Base-by-base conservation (phyloP, 2,329 filamentous ascomycete genomes). In the Talaromyces atroroseus region DNA sequence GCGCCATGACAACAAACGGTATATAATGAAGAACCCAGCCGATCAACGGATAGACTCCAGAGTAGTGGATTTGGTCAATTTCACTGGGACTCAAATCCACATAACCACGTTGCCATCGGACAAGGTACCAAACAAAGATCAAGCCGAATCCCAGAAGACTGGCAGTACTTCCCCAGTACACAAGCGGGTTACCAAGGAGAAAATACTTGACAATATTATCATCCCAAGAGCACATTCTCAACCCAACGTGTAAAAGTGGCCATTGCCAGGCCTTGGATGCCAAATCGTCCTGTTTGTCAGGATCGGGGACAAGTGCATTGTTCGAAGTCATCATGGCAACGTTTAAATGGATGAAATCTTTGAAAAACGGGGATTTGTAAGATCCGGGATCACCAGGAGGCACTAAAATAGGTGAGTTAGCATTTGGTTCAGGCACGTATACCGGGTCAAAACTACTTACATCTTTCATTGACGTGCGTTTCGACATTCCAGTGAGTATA, bases 241-340 rank as follows among this genome's bases (percentile, higher is more conserved):
- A 85, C 70, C 94, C 94, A 57, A 97, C 94, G 66, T 97, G 81
- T 42, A 99, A 84, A 61, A 99, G 84, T 20, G 94, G 94, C 94
- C 94, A 99, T 76, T 99, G 92, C 94, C 94, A 99, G 80, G 92
- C 96, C 63, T 91, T 81, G 14, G 94, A 99, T 32, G 94, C 94
- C 49, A 99, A 84, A 68, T 99, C 94, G 68, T 99, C 94, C 74
- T 99, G 94, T 82, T 99, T 99, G 73, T 99, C 94, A 4, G 94
- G 92, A 68, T 99, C 94, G 3, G 94, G 94, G 20, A 99, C 90
- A 47, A 99, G 84, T 23, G 94, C 94, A 69, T 99, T 99, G 82
- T 99, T 99, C 40, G 94, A 97, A 3, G 94, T 99, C 92, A 97
- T 96, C 94, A 99, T 99, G 61, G 94, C 94, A 60, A 99, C 94